A percentile compares a stretch with the other conserved stretches of the same genome.
These are phyloP conservation scores for Xylariaceae sp. DNA, from an alignment of 2,329 filamentous ascomycete species.

Conservation along the genomic window DNA sequence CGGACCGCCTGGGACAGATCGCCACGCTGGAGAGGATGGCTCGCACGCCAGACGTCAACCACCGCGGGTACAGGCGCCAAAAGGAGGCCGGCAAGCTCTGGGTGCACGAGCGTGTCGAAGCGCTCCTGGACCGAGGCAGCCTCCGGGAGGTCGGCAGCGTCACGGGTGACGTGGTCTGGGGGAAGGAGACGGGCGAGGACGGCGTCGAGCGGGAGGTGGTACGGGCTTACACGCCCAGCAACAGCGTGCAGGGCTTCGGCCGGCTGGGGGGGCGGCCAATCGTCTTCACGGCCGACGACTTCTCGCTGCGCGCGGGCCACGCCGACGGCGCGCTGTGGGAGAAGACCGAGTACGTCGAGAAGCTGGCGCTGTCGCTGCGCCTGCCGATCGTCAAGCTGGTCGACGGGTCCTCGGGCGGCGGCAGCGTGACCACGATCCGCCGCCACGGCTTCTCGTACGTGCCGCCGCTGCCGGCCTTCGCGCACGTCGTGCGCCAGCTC, in stretches of 20 bases:
- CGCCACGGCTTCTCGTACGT: constrained; percentile 9
- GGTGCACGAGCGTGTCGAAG: constrained; percentile 10
- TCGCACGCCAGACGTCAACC: constrained; percentile 8
- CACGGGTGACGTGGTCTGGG: constrained; percentile 8
- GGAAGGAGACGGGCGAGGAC: constrained; percentile 2
- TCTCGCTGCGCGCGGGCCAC: constrained; percentile 9
- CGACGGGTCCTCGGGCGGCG: constrained; percentile 10
- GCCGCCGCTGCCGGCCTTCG: constrained; percentile 9
- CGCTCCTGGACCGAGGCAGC: constrained; percentile 9
- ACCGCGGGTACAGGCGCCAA: constrained; percentile 9
- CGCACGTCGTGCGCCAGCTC: constrained; percentile 8
- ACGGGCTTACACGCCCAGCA: constrained; percentile 7
- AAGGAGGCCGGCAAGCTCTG: constrained; percentile 11
- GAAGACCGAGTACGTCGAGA: constrained; percentile 11
- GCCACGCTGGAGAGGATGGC: constrained; percentile 7
- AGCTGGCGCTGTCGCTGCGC: constrained; percentile 8
- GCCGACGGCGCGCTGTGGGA: constrained; percentile 8
- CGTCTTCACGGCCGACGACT: constrained; percentile 11
- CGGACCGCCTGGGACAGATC: constrained; percentile 10
- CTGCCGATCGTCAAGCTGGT: constrained; percentile 12
- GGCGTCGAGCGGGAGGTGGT: constrained; percentile 5
- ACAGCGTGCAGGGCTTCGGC: constrained; percentile 9
- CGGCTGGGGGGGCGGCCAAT: constrained; percentile 6
- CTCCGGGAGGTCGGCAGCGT: constrained; percentile 9
- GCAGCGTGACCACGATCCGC: constrained; percentile 8